Conservation (phyloP, 2,329 filamentous ascomycete species). For the Orbilia oligospora region DNA sequence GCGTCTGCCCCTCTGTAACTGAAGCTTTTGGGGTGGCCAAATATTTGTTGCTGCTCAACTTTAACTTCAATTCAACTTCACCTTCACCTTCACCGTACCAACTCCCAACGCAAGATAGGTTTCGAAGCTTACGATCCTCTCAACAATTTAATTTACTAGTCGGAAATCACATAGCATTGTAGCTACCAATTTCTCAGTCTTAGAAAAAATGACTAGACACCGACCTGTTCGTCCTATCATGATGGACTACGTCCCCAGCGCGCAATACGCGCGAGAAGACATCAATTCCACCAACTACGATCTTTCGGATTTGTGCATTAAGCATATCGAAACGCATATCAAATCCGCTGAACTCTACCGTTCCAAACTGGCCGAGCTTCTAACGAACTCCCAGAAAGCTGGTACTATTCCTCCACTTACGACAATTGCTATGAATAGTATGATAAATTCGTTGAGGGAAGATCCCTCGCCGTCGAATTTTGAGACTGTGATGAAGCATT, state of each 20-base stretch:
- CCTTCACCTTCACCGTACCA: conserved; percentile 10
- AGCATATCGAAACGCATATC: conserved; percentile 49
- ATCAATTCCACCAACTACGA: conserved; percentile 17
- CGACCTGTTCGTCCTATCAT: conserved; percentile 12
- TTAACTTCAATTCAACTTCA: no score
- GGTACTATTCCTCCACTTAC: conserved; percentile 45
- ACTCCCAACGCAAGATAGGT: not conserved
- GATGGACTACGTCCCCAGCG: conserved; percentile 58
- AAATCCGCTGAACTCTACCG: conserved; percentile 55
- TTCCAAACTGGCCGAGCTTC: conserved; percentile 22
- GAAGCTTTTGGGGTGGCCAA: not conserved
- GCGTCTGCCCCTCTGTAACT: not conserved
- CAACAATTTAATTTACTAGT: no score
- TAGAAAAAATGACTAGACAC: not conserved
- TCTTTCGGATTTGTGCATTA: conserved; percentile 49
- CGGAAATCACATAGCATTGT: not conserved
- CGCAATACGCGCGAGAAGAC: conserved; percentile 48
- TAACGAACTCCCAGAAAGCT: conserved; percentile 15
- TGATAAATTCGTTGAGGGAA: conserved; percentile 58
- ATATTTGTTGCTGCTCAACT: no score
- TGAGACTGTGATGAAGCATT: conserved; percentile 55
- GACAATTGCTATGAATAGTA: conserved; percentile 58
- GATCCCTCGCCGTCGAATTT: conserved; percentile 47
- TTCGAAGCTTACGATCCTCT: not conserved
- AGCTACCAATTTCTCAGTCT: not conserved